phyloP scores from a whole-genome alignment of 148 eudicot genomes.

The Suaeda aralocaspica region DNA sequence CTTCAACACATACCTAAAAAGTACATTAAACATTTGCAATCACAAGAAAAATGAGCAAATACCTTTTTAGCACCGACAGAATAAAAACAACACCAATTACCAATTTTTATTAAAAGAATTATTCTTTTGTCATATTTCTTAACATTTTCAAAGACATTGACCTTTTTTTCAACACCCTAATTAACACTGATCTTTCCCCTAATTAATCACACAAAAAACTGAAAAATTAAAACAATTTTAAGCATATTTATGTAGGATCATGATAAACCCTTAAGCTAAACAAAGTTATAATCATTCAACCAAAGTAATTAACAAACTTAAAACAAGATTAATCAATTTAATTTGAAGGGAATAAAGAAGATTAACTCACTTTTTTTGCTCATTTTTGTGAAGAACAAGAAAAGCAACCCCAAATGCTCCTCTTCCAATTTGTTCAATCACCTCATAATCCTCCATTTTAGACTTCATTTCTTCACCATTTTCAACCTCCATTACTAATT shows the following conservation, averaged over 20 bases:
- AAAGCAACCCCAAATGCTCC: slow-evolving; percentile 70
- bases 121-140: background rate
- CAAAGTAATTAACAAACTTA: slow-evolving; percentile 14
- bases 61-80: slow-evolving; percentile 12
- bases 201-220: slow-evolving; percentile 6
- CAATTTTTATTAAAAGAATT: background rate
- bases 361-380: slow-evolving; percentile 57
- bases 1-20: slow-evolving; percentile 76
- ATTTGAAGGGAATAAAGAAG: background rate
- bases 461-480: slow-evolving; percentile 43
- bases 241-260: background rate
- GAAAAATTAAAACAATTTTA: no score
- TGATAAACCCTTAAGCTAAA: slow-evolving; percentile 6
- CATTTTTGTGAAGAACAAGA: slow-evolving; percentile 63
- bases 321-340: background rate
- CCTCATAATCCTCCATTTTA: slow-evolving; percentile 80
- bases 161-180: slow-evolving; percentile 9
- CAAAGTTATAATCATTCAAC: slow-evolving; percentile 1
- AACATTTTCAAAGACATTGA: slow-evolving; percentile 16
- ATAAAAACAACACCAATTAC: slow-evolving; percentile 2
- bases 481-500: slow-evolving; percentile 50
- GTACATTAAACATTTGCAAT: background rate
- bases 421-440: slow-evolving; percentile 76
- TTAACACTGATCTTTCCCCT: background rate
- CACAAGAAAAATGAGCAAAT: slow-evolving; percentile 10